phyloP scores from a whole-genome alignment of 2,329 filamentous ascomycete genomes.

The Bipolaris victoriae region DNA sequence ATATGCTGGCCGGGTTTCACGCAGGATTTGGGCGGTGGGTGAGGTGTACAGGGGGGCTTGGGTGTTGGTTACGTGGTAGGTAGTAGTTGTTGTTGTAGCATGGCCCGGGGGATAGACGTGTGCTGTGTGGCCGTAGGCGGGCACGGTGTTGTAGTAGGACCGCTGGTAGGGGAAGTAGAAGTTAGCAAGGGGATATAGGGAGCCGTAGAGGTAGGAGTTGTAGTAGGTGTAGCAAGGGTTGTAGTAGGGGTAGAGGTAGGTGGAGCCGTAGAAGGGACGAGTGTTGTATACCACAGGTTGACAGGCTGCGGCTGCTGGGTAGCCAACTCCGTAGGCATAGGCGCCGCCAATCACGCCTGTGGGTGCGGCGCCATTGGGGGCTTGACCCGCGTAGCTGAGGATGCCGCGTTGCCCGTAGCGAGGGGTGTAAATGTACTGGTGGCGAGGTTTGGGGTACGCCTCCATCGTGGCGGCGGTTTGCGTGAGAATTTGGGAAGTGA shows the following conservation, averaged over 20 bases:
- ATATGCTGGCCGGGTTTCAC: constrained; percentile 23
- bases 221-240: constrained; percentile 33
- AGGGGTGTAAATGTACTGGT: constrained; percentile 41
- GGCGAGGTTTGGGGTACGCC: constrained; percentile 38
- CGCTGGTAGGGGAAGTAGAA: constrained; percentile 43
- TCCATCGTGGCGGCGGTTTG: constrained; percentile 20
- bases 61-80: constrained; percentile 35
- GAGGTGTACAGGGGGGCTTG: constrained; percentile 15
- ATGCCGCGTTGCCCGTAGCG: constrained; percentile 39
- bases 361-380: constrained; percentile 35
- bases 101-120: constrained; percentile 34
- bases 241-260: constrained; percentile 22
- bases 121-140: constrained; percentile 30
- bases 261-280: constrained; percentile 26
- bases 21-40: constrained; percentile 12
- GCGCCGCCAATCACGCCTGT: constrained; percentile 29
- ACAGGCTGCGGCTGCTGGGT: constrained; percentile 17
- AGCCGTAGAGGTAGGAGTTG: constrained; percentile 33
- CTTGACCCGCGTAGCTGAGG: constrained; percentile 36
- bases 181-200: constrained; percentile 45
- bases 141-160: constrained; percentile 36
- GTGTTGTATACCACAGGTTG: constrained; percentile 36
- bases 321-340: constrained; percentile 24
- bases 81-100: constrained; percentile 30
- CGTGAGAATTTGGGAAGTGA: background rate